Base-by-base conservation (phyloP, 2,329 filamentous ascomycete species). In the Aspergillus candidus region DNA sequence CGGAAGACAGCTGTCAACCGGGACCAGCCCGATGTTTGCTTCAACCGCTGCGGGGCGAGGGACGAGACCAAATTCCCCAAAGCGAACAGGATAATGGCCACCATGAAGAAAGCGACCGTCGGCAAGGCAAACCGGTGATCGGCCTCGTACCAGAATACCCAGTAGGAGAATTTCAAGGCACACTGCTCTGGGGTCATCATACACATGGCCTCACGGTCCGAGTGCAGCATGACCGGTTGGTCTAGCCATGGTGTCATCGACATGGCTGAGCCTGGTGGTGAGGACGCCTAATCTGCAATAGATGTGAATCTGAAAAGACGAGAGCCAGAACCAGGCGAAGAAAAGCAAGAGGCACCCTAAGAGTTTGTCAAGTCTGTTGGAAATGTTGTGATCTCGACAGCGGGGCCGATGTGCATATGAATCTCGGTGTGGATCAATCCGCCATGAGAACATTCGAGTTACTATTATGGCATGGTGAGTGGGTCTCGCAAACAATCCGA, bases 81-180 rank as follows among this genome's bases (percentile, higher is more conserved):
- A 17, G 69, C 58, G 49, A 76, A 79, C 11, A 78, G 5, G 12
- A 13, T 6, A 13, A 33, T 18, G 8, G 18, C 36, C 7, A 12
- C 11, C 36, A 29, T 29, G 36, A 18, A 27, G 36, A 29, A 38
- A 4, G 17, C 36, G 11, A 38, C 36, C 15, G 30, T 29, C 22
- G 36, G 11, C 36, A 38, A 29, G 36, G 36, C 30, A 22, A 38
- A 29, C 13, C 36, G 18, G 1, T 18, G 18, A n/a, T 29, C 36
- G 10, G 36, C 36, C 8, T 29, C 41, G 43, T 58, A 63, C 61
- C 61, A 65, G 36, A 62, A 61, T 49, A 59, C 46, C 61, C 61
- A 65, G 29, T 48, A 43, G 6, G 43, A 44, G 4, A 41, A 44
- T 8, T 54, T 56, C 50, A 60, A 63, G 17, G 46, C 55, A 43